These are phyloP conservation scores for Quercus aquifolioides DNA, from an alignment of 306 rosid species.

Conservation along the genomic window DNA sequence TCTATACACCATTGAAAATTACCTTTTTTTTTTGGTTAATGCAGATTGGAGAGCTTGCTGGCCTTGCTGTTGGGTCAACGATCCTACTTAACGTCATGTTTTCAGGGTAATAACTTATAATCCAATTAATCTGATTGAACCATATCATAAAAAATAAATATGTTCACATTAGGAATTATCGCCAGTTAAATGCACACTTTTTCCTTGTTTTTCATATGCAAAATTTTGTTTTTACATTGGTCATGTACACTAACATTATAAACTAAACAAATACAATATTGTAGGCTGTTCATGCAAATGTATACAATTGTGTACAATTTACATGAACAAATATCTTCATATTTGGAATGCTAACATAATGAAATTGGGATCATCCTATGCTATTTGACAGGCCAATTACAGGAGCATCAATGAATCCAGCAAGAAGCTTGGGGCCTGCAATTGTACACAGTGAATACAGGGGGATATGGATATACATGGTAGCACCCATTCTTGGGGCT, in stretches of 20 bases:
- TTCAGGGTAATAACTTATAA: constrained; percentile 48
- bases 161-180: too few species aligned
- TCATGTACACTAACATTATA: too few species aligned
- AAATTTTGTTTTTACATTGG: too few species aligned
- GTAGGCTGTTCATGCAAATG: too few species aligned
- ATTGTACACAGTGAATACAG: constrained; percentile 38
- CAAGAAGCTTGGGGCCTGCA: constrained; percentile 83
- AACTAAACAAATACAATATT: too few species aligned
- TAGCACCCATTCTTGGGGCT: constrained; percentile 57
- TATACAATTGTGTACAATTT: too few species aligned
- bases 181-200: too few species aligned
- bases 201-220: too few species aligned
- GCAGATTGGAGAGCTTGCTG: constrained; percentile 91
- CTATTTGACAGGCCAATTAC: constrained; percentile 50
- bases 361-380: neutral
- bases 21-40: neutral
- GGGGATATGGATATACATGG: constrained; percentile 66
- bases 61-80: constrained; percentile 75
- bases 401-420: constrained; percentile 97
- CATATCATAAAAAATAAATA: neutral
- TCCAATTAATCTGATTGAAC: neutral
- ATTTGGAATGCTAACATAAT: neutral
- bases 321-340: too few species aligned
- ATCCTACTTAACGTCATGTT: constrained; percentile 73
- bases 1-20: neutral